Conservation (phyloP, 2,329 filamentous ascomycete genomes). For the Apiospora saccharicola region DNA sequence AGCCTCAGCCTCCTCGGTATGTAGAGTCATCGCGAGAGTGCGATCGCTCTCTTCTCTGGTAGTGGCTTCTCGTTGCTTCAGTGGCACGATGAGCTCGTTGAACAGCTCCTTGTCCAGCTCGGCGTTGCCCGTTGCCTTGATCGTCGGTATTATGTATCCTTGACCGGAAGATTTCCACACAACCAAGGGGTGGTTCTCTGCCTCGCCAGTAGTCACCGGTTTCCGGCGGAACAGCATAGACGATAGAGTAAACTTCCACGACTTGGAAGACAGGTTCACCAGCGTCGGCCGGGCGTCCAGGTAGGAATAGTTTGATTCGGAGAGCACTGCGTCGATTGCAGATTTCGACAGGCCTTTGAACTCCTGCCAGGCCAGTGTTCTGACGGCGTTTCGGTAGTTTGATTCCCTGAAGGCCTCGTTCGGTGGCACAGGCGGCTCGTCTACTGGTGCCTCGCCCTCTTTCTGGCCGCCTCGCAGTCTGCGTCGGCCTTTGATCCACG, state of each 20-base stretch:
- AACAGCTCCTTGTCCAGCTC: slow-evolving; percentile 71
- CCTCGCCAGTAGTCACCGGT: slow-evolving; percentile 58
- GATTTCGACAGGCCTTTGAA: slow-evolving; percentile 78
- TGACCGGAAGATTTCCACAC: slow-evolving; percentile 65
- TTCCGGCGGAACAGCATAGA: slow-evolving; percentile 74
- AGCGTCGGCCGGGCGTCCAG: slow-evolving; percentile 74
- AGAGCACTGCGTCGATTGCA: slow-evolving; percentile 79
- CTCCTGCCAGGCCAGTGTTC: slow-evolving; percentile 73
- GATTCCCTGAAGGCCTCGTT: slow-evolving; percentile 73
- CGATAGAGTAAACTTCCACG: slow-evolving; percentile 79
- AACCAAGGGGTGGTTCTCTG: slow-evolving; percentile 69
- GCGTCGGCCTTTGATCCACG: slow-evolving; percentile 75
- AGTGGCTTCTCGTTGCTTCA: slow-evolving; percentile 53
- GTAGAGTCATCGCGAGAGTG: slow-evolving; percentile 59
- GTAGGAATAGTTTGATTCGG: slow-evolving; percentile 83
- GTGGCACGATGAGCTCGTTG: slow-evolving; percentile 61
- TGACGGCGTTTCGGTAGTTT: slow-evolving; percentile 74
- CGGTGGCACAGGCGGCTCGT: slow-evolving; percentile 53
- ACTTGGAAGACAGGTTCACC: slow-evolving; percentile 72
- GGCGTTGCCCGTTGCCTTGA: slow-evolving; percentile 70
- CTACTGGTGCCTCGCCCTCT: slow-evolving; percentile 41
- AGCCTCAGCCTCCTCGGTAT: slow-evolving; percentile 66
- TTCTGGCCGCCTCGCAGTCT: slow-evolving; percentile 45
- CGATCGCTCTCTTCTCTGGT: slow-evolving; percentile 60
- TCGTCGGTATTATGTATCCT: slow-evolving; percentile 63